Conservation (phyloP, 331 rosid genomes). For the Prunus yedoensis region DNA sequence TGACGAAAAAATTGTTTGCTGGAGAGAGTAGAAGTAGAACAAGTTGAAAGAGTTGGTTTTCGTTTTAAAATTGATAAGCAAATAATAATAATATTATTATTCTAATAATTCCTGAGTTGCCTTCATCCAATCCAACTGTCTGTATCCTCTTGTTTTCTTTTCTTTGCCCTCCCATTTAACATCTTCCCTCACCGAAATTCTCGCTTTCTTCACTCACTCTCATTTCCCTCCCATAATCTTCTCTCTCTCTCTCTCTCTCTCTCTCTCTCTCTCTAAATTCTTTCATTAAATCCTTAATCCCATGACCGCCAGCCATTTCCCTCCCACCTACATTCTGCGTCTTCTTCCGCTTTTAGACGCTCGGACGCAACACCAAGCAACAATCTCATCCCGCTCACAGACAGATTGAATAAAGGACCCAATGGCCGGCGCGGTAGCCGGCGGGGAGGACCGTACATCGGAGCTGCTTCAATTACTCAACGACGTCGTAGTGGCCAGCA, state of each 20-base stretch:
- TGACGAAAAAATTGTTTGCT: too few species aligned
- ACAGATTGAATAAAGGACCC: not conserved
- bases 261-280: too few species aligned
- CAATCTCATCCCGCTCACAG: too few species aligned
- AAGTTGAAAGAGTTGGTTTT: too few species aligned
- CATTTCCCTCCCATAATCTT: not conserved
- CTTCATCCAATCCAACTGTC: conserved; percentile 51
- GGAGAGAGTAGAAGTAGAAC: too few species aligned
- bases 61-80: too few species aligned
- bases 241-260: not conserved
- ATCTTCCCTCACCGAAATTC: conserved; percentile 34
- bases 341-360: not conserved
- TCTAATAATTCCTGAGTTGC: too few species aligned
- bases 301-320: conserved; percentile 13
- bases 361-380: not conserved
- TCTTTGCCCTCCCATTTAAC: not conserved
- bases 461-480: conserved; percentile 53
- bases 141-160: conserved; percentile 43
- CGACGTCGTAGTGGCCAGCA: conserved; percentile 47
- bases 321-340: not conserved
- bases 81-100: too few species aligned
- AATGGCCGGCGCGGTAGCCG: conserved; percentile 58
- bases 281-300: not conserved
- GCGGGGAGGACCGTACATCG: conserved; percentile 44
- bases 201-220: conserved; percentile 28